Evolutionary conservation across 768 basidiomycete species (phyloP).

Genomic region (Tephrocybe sp.): DNA sequence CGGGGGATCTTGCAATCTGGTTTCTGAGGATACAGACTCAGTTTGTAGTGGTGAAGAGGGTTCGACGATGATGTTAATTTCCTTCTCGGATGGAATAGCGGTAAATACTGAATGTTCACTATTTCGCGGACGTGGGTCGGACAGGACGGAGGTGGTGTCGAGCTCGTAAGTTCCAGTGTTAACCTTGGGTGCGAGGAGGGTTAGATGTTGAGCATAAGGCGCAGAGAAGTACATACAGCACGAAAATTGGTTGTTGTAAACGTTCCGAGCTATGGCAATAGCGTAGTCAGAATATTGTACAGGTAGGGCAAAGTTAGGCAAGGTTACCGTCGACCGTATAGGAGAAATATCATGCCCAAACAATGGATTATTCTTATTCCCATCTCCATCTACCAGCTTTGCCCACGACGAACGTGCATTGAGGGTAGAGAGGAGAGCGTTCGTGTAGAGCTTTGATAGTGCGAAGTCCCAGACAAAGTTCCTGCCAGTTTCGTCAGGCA

Average conservation of each 20-base stretch:
- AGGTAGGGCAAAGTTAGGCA: not conserved
- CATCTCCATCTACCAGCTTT: constrained; percentile 8
- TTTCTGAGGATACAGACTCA: too few relatives aligned
- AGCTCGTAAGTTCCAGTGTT: constrained; percentile 6
- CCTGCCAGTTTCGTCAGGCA: constrained; percentile 8
- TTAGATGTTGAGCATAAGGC: too few relatives aligned
- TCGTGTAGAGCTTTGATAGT: constrained; percentile 25
- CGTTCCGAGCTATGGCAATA: not conserved
- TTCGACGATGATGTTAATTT: too few relatives aligned
- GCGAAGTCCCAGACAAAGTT: constrained; percentile 28
- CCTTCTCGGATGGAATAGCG: too few relatives aligned
- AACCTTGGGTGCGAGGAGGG: not conserved
- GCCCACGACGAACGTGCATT: constrained; percentile 20
- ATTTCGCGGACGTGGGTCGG: too few relatives aligned
- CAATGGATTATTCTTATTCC: constrained; percentile 18
- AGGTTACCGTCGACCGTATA: constrained; percentile 4
- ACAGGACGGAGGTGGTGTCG: not conserved
- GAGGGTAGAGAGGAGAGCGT: constrained; percentile 21
- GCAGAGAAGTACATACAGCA: too few relatives aligned
- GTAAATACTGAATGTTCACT: too few relatives aligned
- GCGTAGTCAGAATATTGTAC: not conserved
- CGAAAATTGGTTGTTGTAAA: constrained; percentile 5
- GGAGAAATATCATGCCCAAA: constrained; percentile 8
- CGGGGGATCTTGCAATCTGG: too few relatives aligned
- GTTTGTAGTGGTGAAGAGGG: too few relatives aligned